Conservation (phyloP, 305 asterid species). For the Solanum hybrid region DNA sequence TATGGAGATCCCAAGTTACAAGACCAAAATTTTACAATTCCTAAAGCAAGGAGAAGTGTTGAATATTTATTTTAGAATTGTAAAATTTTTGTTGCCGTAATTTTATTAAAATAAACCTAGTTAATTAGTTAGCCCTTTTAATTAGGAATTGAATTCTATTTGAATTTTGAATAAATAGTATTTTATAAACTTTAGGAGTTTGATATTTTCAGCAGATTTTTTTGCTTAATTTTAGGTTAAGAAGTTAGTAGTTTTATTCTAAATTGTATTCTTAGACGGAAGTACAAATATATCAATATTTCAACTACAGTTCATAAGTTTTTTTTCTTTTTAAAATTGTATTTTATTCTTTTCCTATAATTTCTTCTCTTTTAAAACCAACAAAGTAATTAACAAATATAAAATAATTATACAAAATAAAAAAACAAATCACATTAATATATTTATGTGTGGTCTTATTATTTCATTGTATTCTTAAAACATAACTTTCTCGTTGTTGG, state of each 20-base stretch:
- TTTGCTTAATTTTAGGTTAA: background rate
- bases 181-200: background rate
- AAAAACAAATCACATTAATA: background rate
- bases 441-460: background rate
- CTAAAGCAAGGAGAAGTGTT: background rate
- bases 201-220: background rate
- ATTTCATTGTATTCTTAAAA: background rate
- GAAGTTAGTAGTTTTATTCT: background rate
- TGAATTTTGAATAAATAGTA: background rate
- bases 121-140: background rate
- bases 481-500: background rate
- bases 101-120: background rate
- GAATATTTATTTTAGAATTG: background rate
- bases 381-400: background rate
- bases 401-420: background rate
- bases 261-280: background rate
- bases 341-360: background rate
- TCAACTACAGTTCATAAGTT: background rate
- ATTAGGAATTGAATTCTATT: background rate
- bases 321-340: too few species aligned
- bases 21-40: background rate
- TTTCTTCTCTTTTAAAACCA: background rate
- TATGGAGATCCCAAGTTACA: background rate
- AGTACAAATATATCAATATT: too few species aligned
- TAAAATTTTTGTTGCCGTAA: too few species aligned